These are phyloP conservation scores for Echium plantagineum DNA, from an alignment of 257 asterid species.

Conservation along the genomic window DNA sequence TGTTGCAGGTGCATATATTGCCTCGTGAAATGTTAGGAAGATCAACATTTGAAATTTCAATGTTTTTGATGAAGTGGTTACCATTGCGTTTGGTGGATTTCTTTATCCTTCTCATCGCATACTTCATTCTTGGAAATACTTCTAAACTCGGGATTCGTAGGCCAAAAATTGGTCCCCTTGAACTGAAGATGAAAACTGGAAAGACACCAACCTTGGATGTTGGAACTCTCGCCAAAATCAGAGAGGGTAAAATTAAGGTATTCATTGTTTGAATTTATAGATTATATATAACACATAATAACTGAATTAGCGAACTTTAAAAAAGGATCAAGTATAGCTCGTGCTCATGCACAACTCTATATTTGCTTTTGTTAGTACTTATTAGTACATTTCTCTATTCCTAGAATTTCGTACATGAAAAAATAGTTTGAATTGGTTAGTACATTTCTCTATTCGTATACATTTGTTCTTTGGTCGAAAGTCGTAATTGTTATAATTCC, in stretches of 20 bases:
- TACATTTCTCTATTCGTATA: too few relatives aligned
- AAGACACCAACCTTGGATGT: conserved; percentile 29
- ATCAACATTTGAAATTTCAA: conserved; percentile 35
- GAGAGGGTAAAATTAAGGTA: conserved; percentile 25
- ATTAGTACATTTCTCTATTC: too few relatives aligned
- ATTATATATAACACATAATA: too few relatives aligned
- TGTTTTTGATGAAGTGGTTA: conserved; percentile 28
- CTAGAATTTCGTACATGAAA: too few relatives aligned
- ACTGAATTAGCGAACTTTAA: too few relatives aligned
- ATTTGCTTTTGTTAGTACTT: too few relatives aligned
- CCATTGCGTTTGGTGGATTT: conserved; percentile 24
- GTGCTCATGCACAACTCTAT: too few relatives aligned
- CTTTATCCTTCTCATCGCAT: conserved; percentile 17
- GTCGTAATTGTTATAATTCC: too few relatives aligned
- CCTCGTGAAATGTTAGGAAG: conserved; percentile 30
- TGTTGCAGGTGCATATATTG: conserved; percentile 29
- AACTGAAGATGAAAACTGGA: conserved; percentile 20
- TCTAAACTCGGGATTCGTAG: conserved; percentile 16
- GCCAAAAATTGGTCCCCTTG: conserved; percentile 24
- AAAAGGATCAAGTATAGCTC: too few relatives aligned
- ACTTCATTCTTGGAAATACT: conserved; percentile 25
- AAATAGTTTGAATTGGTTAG: too few relatives aligned
- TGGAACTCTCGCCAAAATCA: conserved; percentile 20
- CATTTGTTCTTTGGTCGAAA: too few relatives aligned
- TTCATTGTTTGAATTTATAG: too few relatives aligned